A percentile compares a stretch with the other conserved stretches of the same genome.
phyloP scores from a whole-genome alignment of 139 green algal genomes.

The Chlamydomonas applanata region DNA sequence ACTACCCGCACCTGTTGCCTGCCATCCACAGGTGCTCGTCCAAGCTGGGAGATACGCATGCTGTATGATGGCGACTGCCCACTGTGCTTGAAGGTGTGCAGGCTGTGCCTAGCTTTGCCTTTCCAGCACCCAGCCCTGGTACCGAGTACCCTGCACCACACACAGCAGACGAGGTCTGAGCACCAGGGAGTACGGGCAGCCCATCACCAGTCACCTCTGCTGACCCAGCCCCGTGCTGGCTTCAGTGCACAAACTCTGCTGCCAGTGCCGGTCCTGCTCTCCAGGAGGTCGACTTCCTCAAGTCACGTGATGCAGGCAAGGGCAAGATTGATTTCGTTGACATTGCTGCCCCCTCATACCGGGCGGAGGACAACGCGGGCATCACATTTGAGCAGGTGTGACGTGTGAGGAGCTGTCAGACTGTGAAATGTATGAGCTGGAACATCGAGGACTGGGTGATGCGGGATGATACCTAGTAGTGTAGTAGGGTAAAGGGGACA shows the following conservation, averaged over 20 bases:
- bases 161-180: neutral
- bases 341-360: slow-evolving; percentile 69
- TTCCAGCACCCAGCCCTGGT: too few relatives aligned
- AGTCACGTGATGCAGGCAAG: slow-evolving; percentile 51
- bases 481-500: too few relatives aligned
- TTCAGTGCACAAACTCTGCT: neutral
- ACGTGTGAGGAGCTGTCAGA: too few relatives aligned
- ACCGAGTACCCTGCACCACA: neutral
- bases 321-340: slow-evolving; percentile 91
- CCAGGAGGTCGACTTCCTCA: slow-evolving; percentile 89
- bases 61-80: slow-evolving; percentile 87
- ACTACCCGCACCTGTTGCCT: too few relatives aligned
- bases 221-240: neutral
- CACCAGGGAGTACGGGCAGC: neutral
- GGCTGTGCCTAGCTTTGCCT: too few relatives aligned
- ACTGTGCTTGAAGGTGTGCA: slow-evolving; percentile 77
- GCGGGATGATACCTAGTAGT: too few relatives aligned
- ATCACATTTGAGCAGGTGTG: slow-evolving; percentile 76
- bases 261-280: neutral
- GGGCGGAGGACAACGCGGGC: slow-evolving; percentile 66
- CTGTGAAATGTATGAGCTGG: neutral
- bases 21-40: neutral
- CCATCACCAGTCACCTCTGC: neutral
- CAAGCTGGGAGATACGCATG: slow-evolving; percentile 75
- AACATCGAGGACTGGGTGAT: neutral